Base-by-base conservation (phyloP, 192 early-diverging fungal species). In the Coemansia asiatica region DNA sequence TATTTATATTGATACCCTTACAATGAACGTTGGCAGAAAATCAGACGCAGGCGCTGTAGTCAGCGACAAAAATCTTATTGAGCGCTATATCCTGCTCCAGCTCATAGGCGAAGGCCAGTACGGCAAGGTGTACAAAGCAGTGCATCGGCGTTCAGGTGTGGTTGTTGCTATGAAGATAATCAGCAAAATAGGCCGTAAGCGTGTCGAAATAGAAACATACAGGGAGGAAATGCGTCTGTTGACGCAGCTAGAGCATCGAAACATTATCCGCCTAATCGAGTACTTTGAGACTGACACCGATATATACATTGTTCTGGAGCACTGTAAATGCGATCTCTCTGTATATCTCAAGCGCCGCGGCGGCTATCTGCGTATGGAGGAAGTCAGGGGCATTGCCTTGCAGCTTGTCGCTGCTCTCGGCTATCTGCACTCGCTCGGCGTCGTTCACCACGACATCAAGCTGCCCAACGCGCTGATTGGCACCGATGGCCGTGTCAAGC, bases 381-480 rank as follows among this genome's bases (percentile, higher is more conserved):
- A 79, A 18, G 74, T 80, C 29, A 64, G 76, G 56, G 49, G 27
- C 22, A 76, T 84, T 51, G 77, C 68, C 2, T 38, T 69, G 57
- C 83, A 90, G 79, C 76, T 85, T 6, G 75, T 91, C 23, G 79
- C 81, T 12, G 90, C 86, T 9, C 79, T 91, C 6, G 60, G 62
- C 29, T 88, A 90, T 60, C 61, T 90, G 68, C 90, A 91, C 56
- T 79, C 82, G 4, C 76, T 79, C 56, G 86, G 85, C 19, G 86
- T 91, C 4, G 88, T 91, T 53, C 90, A 91, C 77, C 75, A 89
- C 48, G 90, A 91, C 63, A 85, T 91, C 62, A 91, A 90, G 59
- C 66, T 74, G 55, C 86, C 85, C 55, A 89, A 91, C 56, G 68
- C 88, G 36, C 77, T 91, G 29, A 65, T 91, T 27, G 87, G 88